These are phyloP conservation scores for Scalesia atractyloides DNA, from an alignment of 129 eudicot species.

Conservation along the genomic window DNA sequence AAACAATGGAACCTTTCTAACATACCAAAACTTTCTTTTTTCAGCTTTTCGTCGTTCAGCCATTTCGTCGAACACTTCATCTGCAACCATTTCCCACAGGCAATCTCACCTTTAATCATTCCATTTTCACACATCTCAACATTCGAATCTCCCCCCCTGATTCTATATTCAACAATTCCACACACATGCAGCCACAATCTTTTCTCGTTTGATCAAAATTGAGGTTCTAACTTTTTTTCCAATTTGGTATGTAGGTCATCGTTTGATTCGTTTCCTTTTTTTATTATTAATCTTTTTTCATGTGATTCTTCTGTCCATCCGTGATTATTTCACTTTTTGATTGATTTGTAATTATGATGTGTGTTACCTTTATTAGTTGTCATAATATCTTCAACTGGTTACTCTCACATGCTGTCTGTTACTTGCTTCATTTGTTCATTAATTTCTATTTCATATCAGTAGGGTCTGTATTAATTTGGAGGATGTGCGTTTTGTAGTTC, in stretches of 20 bases:
- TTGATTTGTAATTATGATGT: conserved; percentile 25
- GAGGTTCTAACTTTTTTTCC: neutral
- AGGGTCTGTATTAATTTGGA: conserved; percentile 22
- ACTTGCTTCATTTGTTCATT: conserved; percentile 5
- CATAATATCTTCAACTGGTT: conserved; percentile 26
- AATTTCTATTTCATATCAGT: conserved; percentile 25
- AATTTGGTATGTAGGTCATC: conserved; percentile 33
- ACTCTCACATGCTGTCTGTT: conserved; percentile 38
- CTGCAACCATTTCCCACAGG: conserved; percentile 21
- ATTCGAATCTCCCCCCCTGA: conserved; percentile 4
- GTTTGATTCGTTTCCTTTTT: conserved; percentile 26
- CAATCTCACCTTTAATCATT: conserved; percentile 15
- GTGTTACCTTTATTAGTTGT: conserved; percentile 36
- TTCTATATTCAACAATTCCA: neutral
- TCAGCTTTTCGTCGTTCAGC: neutral
- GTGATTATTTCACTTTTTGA: conserved; percentile 21
- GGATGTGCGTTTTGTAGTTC: conserved; percentile 3
- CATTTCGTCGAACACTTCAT: conserved; percentile 23
- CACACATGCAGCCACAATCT: conserved; percentile 26
- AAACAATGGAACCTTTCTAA: conserved; percentile 27
- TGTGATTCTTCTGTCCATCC: conserved; percentile 42
- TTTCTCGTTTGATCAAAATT: neutral
- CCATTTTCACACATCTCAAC: conserved; percentile 7
- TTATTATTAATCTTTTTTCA: conserved; percentile 34
- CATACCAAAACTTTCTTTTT: neutral